These are phyloP conservation scores for Trichoderma afroharzianum DNA, from an alignment of 2,329 filamentous ascomycete species.

Conservation along the genomic window DNA sequence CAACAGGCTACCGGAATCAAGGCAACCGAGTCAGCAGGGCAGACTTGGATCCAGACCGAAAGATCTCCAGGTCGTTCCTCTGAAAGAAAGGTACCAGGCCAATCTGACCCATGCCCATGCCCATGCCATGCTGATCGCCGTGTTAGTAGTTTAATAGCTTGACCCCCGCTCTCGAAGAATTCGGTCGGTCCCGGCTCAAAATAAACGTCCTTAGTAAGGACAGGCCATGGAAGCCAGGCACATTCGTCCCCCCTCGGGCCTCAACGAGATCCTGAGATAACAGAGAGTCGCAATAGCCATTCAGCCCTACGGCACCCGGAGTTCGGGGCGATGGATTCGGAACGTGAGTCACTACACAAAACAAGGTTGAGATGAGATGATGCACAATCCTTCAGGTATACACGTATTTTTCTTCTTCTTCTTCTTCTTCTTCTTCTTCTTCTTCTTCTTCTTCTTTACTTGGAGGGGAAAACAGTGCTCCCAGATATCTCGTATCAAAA, in stretches of 20 bases:
- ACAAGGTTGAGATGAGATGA: background rate
- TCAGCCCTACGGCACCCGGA: constrained; percentile 6
- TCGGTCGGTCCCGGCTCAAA: background rate
- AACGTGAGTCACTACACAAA: background rate
- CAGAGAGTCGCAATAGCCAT: background rate
- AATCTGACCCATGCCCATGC: background rate
- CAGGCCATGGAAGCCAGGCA: background rate
- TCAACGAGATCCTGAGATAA: background rate
- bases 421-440: too few relatives aligned
- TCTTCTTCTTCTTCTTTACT: too few relatives aligned
- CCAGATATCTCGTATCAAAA: background rate
- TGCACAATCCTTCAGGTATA: background rate
- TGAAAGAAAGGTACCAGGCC: background rate
- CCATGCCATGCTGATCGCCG: background rate
- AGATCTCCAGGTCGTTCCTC: background rate
- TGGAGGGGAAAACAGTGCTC: background rate
- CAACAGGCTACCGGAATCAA: background rate
- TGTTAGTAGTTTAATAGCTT: background rate
- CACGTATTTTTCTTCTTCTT: background rate
- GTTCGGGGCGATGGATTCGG: background rate
- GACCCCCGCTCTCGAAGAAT: background rate
- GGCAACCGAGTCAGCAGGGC: background rate
- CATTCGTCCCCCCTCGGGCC: background rate
- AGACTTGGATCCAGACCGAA: background rate
- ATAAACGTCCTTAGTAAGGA: background rate